These are phyloP conservation scores for Wolfiporia cocos DNA, from an alignment of 1,284 basidiomycete genomes.

Conservation along the genomic window DNA sequence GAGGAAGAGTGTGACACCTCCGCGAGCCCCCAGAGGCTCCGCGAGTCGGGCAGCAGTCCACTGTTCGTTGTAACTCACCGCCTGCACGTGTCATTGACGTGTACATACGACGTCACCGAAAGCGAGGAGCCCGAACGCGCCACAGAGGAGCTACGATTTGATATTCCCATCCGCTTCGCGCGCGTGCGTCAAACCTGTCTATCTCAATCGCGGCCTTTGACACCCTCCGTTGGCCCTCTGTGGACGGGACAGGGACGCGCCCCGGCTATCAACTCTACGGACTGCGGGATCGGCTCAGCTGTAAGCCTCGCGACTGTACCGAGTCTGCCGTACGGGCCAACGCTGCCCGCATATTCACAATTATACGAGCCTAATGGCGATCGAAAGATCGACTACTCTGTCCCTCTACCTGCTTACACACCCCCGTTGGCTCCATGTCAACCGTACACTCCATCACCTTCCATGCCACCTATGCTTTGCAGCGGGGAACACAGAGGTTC, in stretches of 20 bases:
- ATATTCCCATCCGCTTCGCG: conserved; percentile 53
- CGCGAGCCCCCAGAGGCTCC: conserved; percentile 35
- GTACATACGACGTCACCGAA: conserved; percentile 45
- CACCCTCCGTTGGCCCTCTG: neutral
- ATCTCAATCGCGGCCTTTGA: neutral
- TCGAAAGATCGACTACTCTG: conserved; percentile 56
- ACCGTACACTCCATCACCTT: no score
- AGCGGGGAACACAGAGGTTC: no score
- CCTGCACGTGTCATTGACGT: conserved; percentile 44
- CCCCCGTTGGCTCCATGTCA: no score
- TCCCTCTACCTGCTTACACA: conserved; percentile 61
- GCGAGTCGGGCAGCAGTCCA: conserved; percentile 43
- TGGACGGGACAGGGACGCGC: conserved; percentile 5
- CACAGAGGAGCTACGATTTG: conserved; percentile 33
- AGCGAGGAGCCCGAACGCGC: conserved; percentile 23
- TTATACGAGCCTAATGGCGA: conserved; percentile 70
- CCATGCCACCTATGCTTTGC: no score
- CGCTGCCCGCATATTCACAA: conserved; percentile 70
- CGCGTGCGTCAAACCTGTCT: conserved; percentile 14
- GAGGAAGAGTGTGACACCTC: conserved; percentile 3
- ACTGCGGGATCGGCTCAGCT: neutral
- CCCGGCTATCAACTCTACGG: conserved; percentile 2
- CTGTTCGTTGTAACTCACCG: conserved; percentile 54
- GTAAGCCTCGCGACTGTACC: conserved; percentile 8
- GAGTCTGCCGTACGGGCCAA: conserved; percentile 28